These are phyloP conservation scores for Colletotrichum incanum DNA, from an alignment of 2,329 filamentous ascomycete species.

Conservation along the genomic window DNA sequence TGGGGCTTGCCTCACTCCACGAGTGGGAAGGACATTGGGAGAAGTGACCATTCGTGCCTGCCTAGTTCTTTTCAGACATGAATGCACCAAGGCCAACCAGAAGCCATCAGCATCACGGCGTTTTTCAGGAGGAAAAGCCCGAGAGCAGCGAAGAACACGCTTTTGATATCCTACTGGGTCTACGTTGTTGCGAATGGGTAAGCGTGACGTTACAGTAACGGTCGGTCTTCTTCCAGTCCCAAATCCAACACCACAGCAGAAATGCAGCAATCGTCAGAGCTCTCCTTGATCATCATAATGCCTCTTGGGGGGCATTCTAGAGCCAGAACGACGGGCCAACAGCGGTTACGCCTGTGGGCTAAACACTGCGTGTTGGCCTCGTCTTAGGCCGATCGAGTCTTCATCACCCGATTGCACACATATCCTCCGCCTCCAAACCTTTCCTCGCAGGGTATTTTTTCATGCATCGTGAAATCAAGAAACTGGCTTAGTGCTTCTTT, in stretches of 20 bases:
- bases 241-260: constrained; percentile 22
- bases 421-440: constrained; percentile 6
- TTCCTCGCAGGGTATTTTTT: neutral
- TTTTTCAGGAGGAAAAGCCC: neutral
- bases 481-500: constrained; percentile 70
- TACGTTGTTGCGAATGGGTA: constrained; percentile 5
- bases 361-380: constrained; percentile 44
- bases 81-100: neutral
- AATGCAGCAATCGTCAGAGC: constrained; percentile 63
- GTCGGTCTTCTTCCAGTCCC: neutral
- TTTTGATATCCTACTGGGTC: constrained; percentile 26
- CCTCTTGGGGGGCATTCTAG: constrained; percentile 53
- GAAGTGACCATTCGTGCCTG: neutral
- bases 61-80: neutral
- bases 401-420: constrained; percentile 64
- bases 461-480: neutral
- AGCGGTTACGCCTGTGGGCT: constrained; percentile 58
- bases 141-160: constrained; percentile 15
- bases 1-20: neutral
- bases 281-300: constrained; percentile 74
- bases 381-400: constrained; percentile 48
- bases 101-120: neutral
- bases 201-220: neutral
- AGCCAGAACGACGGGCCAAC: constrained; percentile 50
- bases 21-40: neutral